Conservation (phyloP, 768 basidiomycete species). For the Boletus rubescentipes region DNA sequence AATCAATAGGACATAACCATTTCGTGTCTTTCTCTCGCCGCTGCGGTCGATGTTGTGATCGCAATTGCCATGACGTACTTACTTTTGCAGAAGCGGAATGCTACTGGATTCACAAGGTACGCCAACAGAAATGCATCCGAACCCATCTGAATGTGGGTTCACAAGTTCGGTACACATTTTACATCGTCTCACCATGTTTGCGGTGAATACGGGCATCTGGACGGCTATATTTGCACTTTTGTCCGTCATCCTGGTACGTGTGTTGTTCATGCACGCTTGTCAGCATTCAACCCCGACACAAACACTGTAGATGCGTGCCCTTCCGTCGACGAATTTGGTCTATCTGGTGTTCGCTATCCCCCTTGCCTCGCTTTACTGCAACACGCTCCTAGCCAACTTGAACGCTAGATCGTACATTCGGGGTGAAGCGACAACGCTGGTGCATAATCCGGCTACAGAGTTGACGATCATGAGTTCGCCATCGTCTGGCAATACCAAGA, state of each 20-base stretch:
- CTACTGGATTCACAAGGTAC: background rate
- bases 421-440: background rate
- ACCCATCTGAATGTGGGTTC: background rate
- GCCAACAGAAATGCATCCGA: background rate
- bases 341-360: background rate
- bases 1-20: background rate
- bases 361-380: conserved; percentile 11
- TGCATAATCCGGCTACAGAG: no score
- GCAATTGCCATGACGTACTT: conserved; percentile 11
- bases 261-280: background rate
- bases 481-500: no score
- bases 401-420: conserved; percentile 8
- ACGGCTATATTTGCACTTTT: conserved; percentile 42
- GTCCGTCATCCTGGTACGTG: conserved; percentile 10
- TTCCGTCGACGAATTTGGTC: background rate
- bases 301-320: background rate
- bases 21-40: background rate
- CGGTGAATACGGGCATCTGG: conserved; percentile 38
- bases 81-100: background rate
- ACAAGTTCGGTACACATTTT: conserved; percentile 7
- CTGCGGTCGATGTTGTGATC: conserved; percentile 11
- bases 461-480: no score
- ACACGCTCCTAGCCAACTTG: conserved; percentile 13
- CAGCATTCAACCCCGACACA: no score
- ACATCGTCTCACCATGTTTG: conserved; percentile 14